phyloP scores from a whole-genome alignment of 2,329 filamentous ascomycete species.

The Diplodia sapinea region DNA sequence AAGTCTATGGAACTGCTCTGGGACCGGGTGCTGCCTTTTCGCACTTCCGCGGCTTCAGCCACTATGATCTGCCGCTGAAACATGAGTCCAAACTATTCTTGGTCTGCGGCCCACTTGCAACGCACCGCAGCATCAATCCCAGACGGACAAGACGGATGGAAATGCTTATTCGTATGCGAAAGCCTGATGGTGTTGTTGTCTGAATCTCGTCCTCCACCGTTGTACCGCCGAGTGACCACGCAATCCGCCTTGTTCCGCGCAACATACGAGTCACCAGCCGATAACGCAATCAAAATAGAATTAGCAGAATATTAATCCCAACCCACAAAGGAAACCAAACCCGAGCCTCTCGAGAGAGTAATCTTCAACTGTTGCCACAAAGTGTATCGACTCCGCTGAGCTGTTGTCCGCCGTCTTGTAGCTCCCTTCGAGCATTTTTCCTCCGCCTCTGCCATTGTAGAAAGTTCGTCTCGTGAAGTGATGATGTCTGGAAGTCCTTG shows the following conservation, averaged over 20 bases:
- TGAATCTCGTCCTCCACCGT: background rate
- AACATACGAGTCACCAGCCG: background rate
- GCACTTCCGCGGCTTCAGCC: slow-evolving; percentile 9
- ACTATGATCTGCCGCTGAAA: slow-evolving; percentile 15
- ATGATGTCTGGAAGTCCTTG: background rate
- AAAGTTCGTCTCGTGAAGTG: background rate
- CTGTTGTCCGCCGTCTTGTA: background rate
- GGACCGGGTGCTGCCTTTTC: slow-evolving; percentile 6
- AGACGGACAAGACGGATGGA: background rate
- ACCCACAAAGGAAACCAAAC: background rate
- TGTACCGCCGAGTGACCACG: background rate
- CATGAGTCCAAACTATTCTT: background rate
- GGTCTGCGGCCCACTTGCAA: background rate
- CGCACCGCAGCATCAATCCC: background rate
- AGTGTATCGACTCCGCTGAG: background rate
- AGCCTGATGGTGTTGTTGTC: background rate
- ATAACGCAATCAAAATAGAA: background rate
- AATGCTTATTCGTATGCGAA: background rate
- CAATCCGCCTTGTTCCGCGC: background rate
- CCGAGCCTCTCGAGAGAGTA: background rate
- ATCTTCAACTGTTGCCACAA: background rate
- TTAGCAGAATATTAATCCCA: background rate
- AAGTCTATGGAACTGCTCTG: background rate
- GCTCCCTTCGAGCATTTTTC: background rate
- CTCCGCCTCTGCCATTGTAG: background rate